Conservation (phyloP, 2,329 filamentous ascomycete genomes). For the Teratosphaeriaceae sp. region DNA sequence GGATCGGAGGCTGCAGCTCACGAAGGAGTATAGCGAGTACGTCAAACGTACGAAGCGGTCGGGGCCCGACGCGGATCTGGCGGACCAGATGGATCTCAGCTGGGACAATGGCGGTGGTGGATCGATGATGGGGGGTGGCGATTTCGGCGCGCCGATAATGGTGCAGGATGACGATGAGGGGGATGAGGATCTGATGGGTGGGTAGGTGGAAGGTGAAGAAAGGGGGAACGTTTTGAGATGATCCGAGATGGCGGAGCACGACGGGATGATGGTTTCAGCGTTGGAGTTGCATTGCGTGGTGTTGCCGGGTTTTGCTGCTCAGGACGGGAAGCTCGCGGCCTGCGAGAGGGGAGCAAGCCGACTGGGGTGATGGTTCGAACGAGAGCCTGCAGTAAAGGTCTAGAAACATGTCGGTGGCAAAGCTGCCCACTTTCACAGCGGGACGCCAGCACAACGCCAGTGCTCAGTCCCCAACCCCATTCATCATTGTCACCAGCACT, state of each 20-base stretch:
- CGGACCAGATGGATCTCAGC: conserved; percentile 31
- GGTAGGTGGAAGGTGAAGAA: not conserved
- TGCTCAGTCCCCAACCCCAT: no score
- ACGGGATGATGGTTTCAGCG: not conserved
- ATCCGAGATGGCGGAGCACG: not conserved
- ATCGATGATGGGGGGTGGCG: no score
- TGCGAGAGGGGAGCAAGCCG: no score
- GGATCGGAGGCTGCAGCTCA: conserved; percentile 50
- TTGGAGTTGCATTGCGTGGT: not conserved
- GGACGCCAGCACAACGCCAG: no score
- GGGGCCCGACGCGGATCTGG: conserved; percentile 28
- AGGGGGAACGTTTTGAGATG: not conserved
- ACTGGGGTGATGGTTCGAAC: no score
- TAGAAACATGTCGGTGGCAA: no score
- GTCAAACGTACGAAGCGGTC: conserved; percentile 42
- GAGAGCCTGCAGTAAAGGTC: no score
- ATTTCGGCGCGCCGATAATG: no score
- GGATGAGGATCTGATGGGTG: conserved; percentile 5
- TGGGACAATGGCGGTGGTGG: conserved; percentile 20
- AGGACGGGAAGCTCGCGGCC: no score
- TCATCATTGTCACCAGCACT: no score
- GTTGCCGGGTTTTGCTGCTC: no score
- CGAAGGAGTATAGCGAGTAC: conserved; percentile 52
- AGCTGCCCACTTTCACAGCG: no score
- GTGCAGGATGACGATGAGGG: not conserved